These are phyloP conservation scores for Eutypella sp. DNA, from an alignment of 2,329 filamentous ascomycete species.

Conservation along the genomic window DNA sequence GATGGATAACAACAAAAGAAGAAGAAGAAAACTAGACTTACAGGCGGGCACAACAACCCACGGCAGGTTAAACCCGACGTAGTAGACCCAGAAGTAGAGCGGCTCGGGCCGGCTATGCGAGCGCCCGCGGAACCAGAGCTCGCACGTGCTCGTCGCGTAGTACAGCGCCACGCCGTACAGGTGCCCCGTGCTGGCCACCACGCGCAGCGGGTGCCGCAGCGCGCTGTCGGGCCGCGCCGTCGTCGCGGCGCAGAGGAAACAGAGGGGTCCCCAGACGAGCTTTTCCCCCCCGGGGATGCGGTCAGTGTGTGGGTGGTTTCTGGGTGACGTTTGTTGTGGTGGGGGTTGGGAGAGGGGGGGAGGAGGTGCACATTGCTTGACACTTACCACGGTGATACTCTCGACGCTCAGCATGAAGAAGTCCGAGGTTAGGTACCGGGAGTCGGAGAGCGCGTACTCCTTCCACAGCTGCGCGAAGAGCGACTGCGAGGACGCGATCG, in stretches of 20 bases:
- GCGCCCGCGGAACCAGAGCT: conserved; percentile 38
- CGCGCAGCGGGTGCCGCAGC: conserved; percentile 47
- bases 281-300: neutral
- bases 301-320: neutral
- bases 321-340: too few species aligned
- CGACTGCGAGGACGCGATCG: conserved; percentile 62
- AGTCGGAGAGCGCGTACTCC: conserved; percentile 84
- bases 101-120: conserved; percentile 54
- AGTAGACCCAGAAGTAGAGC: conserved; percentile 61
- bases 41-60: conserved; percentile 54
- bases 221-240: conserved; percentile 35
- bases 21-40: conserved; percentile 30
- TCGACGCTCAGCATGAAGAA: conserved; percentile 86
- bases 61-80: conserved; percentile 54
- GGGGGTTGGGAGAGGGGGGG: neutral
- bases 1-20: neutral
- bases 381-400: conserved; percentile 69
- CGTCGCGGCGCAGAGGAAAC: conserved; percentile 41
- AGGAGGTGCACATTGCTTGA: too few species aligned
- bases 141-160: conserved; percentile 52
- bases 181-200: conserved; percentile 47
- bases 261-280: conserved; percentile 57
- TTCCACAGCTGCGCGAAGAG: conserved; percentile 88
- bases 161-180: conserved; percentile 60
- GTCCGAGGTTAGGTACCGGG: conserved; percentile 76